Evolutionary conservation across 306 rosid genomes (phyloP), one percentile per base, ranked within the genome.

Genomic region (Vigna mungo): DNA sequence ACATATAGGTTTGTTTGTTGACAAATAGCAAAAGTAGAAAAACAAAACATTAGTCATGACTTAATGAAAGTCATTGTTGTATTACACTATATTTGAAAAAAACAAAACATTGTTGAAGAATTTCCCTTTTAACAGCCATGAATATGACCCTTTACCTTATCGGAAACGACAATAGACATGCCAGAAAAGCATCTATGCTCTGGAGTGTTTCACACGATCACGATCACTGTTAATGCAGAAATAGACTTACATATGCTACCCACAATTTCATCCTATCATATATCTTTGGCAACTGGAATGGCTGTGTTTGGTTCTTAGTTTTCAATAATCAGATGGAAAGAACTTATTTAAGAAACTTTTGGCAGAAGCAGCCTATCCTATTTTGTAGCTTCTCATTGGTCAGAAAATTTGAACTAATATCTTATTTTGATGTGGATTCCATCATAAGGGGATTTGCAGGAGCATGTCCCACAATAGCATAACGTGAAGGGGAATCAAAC

Each of bases 381-480:
- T 56, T 58, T 60, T 62, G 16, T 20, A 32, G 41, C 25, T 32
- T 48, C 20, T 32, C 48, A 55, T 15, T 56, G 8, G 30, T 73
- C 11, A 18, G 20, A 65, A 59, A 17, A 44, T 52, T 55, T 34
- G 72, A 37, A 55, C 36, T 34, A 34, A 80, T 21, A 1, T 74
- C 53, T 32, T 4, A 56, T 18, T 23, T 12, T 17, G 4, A 60
- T 6, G 27, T 52, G 34, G 41, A 18, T 39, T 37, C 18, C 9
- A 43, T 41, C 27, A 16, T 7, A n/a, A 14, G 39, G 0, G 3
- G 0, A 72, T 70, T 43, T 41, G n/a, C 75, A 71, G 10, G 71
- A n/a, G 6, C 59, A 56, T 68, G 81, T 73, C 67, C 85, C 85
- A 46, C 41, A 44, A 11, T 23, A 27, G 12, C 43, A 53, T 85